phyloP scores from a whole-genome alignment of 2,329 filamentous ascomycete species.

The Pseudopithomyces chartarum region DNA sequence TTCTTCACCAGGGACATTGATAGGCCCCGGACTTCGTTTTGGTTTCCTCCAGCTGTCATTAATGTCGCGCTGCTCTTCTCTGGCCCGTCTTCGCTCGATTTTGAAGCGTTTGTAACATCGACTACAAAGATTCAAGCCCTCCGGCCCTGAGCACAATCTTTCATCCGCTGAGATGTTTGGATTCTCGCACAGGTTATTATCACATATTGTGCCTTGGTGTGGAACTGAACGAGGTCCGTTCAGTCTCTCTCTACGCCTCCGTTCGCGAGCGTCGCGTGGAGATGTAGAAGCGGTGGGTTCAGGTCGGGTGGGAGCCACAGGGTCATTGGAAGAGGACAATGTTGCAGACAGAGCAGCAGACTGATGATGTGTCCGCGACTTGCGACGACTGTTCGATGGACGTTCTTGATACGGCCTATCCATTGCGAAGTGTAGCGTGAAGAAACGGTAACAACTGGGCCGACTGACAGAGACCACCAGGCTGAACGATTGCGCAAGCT shows the following conservation, averaged over 20 bases:
- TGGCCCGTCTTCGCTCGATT: constrained; percentile 16
- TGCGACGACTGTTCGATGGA: constrained; percentile 6
- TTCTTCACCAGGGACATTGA: background rate
- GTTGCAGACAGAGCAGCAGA: constrained; percentile 3
- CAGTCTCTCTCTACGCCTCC: constrained; percentile 10
- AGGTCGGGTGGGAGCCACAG: constrained; percentile 8
- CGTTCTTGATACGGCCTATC: constrained; percentile 14
- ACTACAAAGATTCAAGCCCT: constrained; percentile 12
- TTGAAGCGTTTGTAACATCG: constrained; percentile 21
- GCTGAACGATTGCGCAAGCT: background rate
- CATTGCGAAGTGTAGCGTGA: constrained; percentile 2
- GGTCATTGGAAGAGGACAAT: constrained; percentile 2
- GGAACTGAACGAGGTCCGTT: constrained; percentile 11
- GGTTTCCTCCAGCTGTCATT: constrained; percentile 16
- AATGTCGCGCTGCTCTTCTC: constrained; percentile 11
- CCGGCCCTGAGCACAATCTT: constrained; percentile 14
- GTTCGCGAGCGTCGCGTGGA: constrained; percentile 7
- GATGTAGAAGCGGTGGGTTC: constrained; percentile 4
- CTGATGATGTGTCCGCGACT: constrained; percentile 10
- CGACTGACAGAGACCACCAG: background rate
- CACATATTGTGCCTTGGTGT: constrained; percentile 15
- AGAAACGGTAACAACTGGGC: background rate
- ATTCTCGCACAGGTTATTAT: constrained; percentile 13
- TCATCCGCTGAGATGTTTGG: constrained; percentile 13
- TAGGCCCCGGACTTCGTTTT: constrained; percentile 6